Percentiles rank a stretch among this genome's conserved stretches.
Conservation (phyloP, 2,329 filamentous ascomycete species). For the Aspergillus intermedius region DNA sequence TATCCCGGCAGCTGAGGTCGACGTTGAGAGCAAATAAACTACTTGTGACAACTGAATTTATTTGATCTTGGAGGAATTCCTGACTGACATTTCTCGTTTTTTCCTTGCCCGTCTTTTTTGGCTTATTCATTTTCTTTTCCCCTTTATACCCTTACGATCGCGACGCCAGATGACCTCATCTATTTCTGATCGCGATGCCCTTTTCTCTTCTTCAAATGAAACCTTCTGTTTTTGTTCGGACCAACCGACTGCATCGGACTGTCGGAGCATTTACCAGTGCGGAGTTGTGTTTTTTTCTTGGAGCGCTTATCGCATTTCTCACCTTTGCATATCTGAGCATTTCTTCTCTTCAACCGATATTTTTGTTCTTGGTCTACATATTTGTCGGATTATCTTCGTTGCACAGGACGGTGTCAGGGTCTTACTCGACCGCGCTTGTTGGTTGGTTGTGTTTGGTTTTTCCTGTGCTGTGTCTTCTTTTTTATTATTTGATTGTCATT, state of each 20-base stretch:
- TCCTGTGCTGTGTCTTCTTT: neutral
- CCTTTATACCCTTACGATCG: conserved; percentile 1
- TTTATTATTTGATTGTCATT: neutral
- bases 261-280: conserved; percentile 1
- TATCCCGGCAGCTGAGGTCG: conserved; percentile 11
- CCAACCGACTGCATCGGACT: neutral
- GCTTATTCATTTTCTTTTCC: neutral
- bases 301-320: neutral
- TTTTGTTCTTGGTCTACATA: conserved; percentile 6
- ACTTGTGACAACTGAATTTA: neutral
- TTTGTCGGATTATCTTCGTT: conserved; percentile 8
- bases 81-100: neutral
- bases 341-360: neutral
- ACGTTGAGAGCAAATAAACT: conserved; percentile 15
- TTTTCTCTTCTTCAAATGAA: conserved; percentile 1
- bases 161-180: conserved; percentile 3
- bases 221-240: neutral
- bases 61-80: neutral
- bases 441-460: conserved; percentile 9
- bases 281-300: conserved; percentile 1
- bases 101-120: neutral
- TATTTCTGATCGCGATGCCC: neutral
- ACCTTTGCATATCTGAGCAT: conserved; percentile 1
- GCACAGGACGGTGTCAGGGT: neutral
- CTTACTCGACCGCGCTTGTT: neutral